Percentiles rank a stretch among this genome's conserved stretches.
phyloP scores from a whole-genome alignment of 495 filamentous ascomycete genomes.

The Neurospora hispaniola region DNA sequence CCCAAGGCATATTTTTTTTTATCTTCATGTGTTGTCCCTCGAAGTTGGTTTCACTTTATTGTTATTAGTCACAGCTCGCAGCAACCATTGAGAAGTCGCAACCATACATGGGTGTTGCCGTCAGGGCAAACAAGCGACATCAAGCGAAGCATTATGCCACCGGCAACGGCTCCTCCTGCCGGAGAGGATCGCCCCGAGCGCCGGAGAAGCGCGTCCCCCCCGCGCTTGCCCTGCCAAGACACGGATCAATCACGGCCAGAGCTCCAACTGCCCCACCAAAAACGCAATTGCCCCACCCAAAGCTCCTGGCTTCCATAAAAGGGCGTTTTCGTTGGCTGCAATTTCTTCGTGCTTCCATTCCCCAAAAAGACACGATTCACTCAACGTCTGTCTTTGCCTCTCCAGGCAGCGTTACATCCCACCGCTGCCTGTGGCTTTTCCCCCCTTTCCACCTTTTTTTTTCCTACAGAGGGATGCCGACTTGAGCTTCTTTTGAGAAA shows the following conservation, averaged over 20 bases:
- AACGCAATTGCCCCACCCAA: not conserved
- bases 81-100: not conserved
- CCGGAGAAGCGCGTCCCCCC: not conserved
- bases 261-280: not conserved
- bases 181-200: not conserved
- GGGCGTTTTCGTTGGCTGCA: slow-evolving; percentile 4
- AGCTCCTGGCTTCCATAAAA: not conserved
- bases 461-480: slow-evolving; percentile 8
- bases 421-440: slow-evolving; percentile 3
- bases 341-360: slow-evolving; percentile 13
- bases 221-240: not conserved
- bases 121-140: not conserved
- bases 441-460: slow-evolving; percentile 5
- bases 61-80: not conserved
- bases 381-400: slow-evolving; percentile 3
- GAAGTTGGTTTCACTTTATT: not conserved
- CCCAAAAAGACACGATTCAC: slow-evolving; percentile 28
- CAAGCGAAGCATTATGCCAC: not conserved
- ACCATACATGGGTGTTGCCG: not conserved
- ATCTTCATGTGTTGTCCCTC: not conserved
- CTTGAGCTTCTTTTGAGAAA: slow-evolving; percentile 15
- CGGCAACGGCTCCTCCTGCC: not conserved
- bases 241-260: not conserved
- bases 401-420: slow-evolving; percentile 8
- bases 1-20: not conserved